phyloP scores from a whole-genome alignment of 495 filamentous ascomycete genomes.

The Xylaria sp. region DNA sequence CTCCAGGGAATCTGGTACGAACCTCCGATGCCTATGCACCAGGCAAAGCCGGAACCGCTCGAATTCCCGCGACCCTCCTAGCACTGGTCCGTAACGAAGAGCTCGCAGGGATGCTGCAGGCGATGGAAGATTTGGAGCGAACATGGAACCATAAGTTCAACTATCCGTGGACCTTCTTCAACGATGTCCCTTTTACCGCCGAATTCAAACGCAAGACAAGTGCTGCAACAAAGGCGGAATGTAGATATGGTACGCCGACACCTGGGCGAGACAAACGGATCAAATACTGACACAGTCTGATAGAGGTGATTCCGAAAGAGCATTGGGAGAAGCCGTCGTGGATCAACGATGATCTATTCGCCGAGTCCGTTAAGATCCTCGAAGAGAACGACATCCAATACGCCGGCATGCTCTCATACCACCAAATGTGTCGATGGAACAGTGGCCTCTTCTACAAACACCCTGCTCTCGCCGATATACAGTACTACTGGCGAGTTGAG shows the following conservation, averaged over 20 bases:
- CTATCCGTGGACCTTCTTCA: constrained; percentile 99
- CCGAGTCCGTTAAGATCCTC: constrained; percentile 83
- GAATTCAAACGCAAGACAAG: constrained; percentile 87
- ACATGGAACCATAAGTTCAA: constrained; percentile 99
- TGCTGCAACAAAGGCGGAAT: constrained; percentile 82
- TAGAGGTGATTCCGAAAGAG: constrained; percentile 87
- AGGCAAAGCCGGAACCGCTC: constrained; percentile 72
- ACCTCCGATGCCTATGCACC: constrained; percentile 76
- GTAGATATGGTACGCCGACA: constrained; percentile 73
- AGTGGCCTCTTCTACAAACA: constrained; percentile 97
- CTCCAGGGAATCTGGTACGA: constrained; percentile 73
- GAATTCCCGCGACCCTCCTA: constrained; percentile 92
- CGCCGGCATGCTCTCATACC: constrained; percentile 85
- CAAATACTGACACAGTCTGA: constrained; percentile 33
- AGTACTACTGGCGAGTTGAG: constrained; percentile 99
- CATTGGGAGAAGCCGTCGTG: constrained; percentile 93
- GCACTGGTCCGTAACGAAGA: constrained; percentile 94
- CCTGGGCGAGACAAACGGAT: background rate
- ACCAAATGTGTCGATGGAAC: constrained; percentile 99
- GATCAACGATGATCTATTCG: constrained; percentile 87
- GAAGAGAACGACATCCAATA: constrained; percentile 89
- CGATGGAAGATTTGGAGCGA: constrained; percentile 89
- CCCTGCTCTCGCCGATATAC: constrained; percentile 78
- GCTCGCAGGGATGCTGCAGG: constrained; percentile 77
- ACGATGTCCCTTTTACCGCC: constrained; percentile 88